Evolutionary conservation across 768 basidiomycete genomes (phyloP).

Genomic region (Lanmaoa rubissima): DNA sequence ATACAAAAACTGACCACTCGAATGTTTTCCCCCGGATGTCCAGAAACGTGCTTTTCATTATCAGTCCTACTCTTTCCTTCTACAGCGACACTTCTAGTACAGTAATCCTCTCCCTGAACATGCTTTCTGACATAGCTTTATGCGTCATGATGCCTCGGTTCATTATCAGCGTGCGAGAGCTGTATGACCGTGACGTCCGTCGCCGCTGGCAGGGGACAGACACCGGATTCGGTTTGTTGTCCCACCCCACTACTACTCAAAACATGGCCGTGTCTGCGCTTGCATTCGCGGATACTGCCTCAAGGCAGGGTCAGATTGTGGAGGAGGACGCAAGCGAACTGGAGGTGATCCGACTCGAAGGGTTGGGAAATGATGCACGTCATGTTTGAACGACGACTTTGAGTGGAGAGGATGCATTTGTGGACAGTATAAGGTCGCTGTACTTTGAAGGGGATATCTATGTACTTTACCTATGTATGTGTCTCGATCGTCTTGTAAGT

Average conservation of each 20-base stretch:
- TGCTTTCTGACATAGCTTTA: too few species aligned
- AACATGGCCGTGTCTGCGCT: not conserved
- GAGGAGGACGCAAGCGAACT: not conserved
- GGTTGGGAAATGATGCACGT: not conserved
- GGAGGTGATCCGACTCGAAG: not conserved
- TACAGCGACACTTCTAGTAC: not conserved
- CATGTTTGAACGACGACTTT: not conserved
- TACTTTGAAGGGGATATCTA: not conserved
- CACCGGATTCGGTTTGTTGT: not conserved
- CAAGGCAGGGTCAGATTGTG: not conserved
- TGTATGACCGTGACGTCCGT: not conserved
- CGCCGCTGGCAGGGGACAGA: not conserved
- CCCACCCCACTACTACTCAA: not conserved
- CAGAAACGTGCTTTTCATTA: not conserved
- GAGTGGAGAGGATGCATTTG: too few species aligned
- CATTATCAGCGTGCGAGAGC: slow-evolving; percentile 2
- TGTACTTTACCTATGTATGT: not conserved
- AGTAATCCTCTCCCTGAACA: not conserved
- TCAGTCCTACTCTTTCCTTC: too few species aligned
- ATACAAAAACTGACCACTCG: not conserved
- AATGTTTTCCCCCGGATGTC: not conserved
- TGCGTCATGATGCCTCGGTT: not conserved
- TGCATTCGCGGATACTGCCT: not conserved
- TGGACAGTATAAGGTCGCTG: too few species aligned
- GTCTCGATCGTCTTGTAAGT: not conserved